A percentile compares a stretch with the other conserved stretches of the same genome.
These are phyloP conservation scores for Datura wrightii DNA, from an alignment of 257 asterid species.

Conservation along the genomic window DNA sequence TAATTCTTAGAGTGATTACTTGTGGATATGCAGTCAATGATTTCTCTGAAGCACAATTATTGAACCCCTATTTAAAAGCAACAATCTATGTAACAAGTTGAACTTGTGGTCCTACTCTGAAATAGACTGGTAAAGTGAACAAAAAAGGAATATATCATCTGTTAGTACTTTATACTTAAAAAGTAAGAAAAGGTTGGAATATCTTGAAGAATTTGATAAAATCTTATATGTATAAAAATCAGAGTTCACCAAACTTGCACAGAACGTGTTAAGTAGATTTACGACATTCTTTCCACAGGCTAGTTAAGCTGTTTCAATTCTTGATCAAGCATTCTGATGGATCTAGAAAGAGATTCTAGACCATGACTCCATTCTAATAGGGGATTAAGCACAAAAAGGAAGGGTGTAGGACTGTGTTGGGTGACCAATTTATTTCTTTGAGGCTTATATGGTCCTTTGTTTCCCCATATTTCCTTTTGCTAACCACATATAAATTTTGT, in stretches of 20 bases:
- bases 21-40: neutral
- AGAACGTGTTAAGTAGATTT: neutral
- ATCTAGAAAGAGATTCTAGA: constrained; percentile 8
- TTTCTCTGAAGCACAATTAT: neutral
- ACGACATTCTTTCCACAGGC: neutral
- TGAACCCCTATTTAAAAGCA: neutral
- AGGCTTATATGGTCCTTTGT: neutral
- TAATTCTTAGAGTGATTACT: neutral
- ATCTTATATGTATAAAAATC: neutral
- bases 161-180: neutral
- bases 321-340: neutral
- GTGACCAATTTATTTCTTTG: neutral
- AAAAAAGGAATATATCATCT: neutral
- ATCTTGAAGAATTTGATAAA: neutral
- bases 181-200: neutral
- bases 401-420: neutral
- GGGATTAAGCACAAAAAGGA: neutral
- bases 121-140: neutral
- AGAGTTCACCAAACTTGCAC: neutral
- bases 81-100: neutral
- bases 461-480: neutral
- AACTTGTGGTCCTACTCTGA: neutral
- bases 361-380: neutral
- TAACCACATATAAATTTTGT: neutral
- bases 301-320: neutral